Percentiles rank a stretch among this genome's conserved stretches.
phyloP scores from a whole-genome alignment of 805 yeast species.

The Maudiozyma saulgeensis region DNA sequence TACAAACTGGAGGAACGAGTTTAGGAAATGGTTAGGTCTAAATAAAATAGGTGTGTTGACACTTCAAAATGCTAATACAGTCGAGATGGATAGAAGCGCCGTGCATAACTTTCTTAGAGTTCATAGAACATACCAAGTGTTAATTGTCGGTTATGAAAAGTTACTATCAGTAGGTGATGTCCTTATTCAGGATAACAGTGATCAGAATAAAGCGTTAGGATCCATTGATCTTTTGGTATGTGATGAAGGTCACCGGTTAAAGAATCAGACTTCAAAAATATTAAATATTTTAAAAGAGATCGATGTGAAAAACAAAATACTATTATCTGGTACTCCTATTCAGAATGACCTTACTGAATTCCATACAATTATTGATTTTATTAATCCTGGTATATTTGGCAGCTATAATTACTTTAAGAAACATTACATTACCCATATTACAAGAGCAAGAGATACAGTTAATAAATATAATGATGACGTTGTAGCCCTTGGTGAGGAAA shows the following conservation, averaged over 20 bases:
- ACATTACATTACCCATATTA: conserved; percentile 59
- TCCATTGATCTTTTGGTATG: conserved; percentile 66
- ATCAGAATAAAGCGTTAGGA: conserved; percentile 24
- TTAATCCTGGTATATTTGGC: conserved; percentile 79
- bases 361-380: conserved; percentile 67
- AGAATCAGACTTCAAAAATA: conserved; percentile 63
- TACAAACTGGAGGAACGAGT: conserved; percentile 80
- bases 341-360: conserved; percentile 87
- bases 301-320: conserved; percentile 45
- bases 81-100: conserved; percentile 46
- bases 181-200: conserved; percentile 22
- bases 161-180: conserved; percentile 46
- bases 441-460: conserved; percentile 55
- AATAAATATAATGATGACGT: conserved; percentile 43
- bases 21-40: conserved; percentile 75
- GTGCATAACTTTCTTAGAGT: conserved; percentile 55
- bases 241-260: conserved; percentile 92
- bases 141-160: conserved; percentile 84
- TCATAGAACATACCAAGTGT: conserved; percentile 61
- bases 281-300: conserved; percentile 51
- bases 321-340: conserved; percentile 85
- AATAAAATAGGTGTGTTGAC: conserved; percentile 60
- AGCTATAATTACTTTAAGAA: conserved; percentile 47
- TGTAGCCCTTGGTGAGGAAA: conserved; percentile 47
- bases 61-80: conserved; percentile 39